Evolutionary conservation across 306 rosid genomes (phyloP), one percentile per base, ranked within the genome.

Genomic region (Clitoria ternatea): DNA sequence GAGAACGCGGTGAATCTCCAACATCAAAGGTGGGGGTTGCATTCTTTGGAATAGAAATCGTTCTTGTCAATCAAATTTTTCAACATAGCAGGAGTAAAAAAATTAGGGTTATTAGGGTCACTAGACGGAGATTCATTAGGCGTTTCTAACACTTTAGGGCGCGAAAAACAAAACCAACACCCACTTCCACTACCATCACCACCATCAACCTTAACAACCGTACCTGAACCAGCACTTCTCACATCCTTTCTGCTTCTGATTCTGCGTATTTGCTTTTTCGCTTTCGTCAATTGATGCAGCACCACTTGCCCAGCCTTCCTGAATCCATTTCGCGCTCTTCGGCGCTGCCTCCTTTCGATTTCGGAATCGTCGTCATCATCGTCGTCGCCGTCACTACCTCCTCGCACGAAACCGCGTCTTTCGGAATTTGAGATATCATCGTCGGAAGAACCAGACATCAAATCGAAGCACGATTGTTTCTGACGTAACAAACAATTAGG

Each of bases 391-490:
- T 72, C 81, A 33, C 79, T 69, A 1, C 78, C 81, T 9, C 79
- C 75, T 12, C 66, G n/a, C n/a, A n/a, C 24, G 64, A 47, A 60
- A 50, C 74, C 77, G 2, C 2, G 40, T 8, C 79, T 75, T 57
- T 72, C 75, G 66, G 56, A 81, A 48, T 64, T 70, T 2, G 85
- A 70, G 78, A 89, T 59, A 74, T 80, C 89, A 53, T 78, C 48
- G 30, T 62, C 79, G 18, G 37, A 53, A 74, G 83, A 40, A 66
- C 63, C 77, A 79, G 96, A 85, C 89, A 87, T 90, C 4, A 78
- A 77, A 69, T 84, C 26, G 23, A 81, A 68, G 17, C 48, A 49
- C 48, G 40, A 9, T 17, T 11, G 12, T 70, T 52, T 8, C 2
- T 29, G 7, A 7, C n/a, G 43, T 32, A 17, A 4, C 18, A 54